phyloP scores from a whole-genome alignment of 1,284 basidiomycete species.

The Fistulina hepatica region DNA sequence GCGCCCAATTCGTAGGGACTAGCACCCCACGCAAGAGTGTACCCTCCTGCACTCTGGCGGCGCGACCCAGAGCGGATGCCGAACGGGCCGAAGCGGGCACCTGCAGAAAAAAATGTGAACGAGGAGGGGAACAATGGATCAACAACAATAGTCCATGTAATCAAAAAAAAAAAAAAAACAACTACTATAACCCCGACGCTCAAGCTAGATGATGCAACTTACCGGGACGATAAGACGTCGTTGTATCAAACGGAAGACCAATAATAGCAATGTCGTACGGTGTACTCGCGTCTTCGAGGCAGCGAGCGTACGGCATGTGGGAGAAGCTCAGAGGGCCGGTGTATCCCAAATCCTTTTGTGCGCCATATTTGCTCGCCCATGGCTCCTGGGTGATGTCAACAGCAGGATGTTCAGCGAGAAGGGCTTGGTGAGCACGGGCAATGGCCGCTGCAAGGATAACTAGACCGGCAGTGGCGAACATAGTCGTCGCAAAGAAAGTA shows the following conservation, averaged over 20 bases:
- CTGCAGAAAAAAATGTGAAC: conserved; percentile 16
- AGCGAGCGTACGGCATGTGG: conserved; percentile 41
- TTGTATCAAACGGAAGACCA: conserved; percentile 61
- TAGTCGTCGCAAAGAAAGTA: no score
- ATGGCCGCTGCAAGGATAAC: no score
- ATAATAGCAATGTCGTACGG: conserved; percentile 50
- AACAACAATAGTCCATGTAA: no score
- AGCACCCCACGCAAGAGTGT: conserved; percentile 39
- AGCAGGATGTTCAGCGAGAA: no score
- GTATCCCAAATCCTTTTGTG: conserved; percentile 17
- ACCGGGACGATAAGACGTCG: conserved; percentile 42
- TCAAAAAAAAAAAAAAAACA: not conserved
- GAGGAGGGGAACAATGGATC: not conserved
- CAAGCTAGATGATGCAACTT: not conserved
- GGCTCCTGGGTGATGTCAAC: conserved; percentile 14
- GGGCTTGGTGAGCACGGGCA: no score
- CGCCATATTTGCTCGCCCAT: conserved; percentile 20
- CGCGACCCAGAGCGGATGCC: conserved; percentile 54
- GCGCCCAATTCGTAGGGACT: conserved; percentile 39
- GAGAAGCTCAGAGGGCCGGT: conserved; percentile 47
- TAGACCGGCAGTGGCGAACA: no score
- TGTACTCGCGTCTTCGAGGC: conserved; percentile 37
- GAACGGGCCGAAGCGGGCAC: conserved; percentile 57
- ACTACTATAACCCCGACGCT: not conserved
- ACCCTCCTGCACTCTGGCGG: conserved; percentile 36